Base-by-base conservation (phyloP, 768 basidiomycete species). In the Lentinula detonsa region DNA sequence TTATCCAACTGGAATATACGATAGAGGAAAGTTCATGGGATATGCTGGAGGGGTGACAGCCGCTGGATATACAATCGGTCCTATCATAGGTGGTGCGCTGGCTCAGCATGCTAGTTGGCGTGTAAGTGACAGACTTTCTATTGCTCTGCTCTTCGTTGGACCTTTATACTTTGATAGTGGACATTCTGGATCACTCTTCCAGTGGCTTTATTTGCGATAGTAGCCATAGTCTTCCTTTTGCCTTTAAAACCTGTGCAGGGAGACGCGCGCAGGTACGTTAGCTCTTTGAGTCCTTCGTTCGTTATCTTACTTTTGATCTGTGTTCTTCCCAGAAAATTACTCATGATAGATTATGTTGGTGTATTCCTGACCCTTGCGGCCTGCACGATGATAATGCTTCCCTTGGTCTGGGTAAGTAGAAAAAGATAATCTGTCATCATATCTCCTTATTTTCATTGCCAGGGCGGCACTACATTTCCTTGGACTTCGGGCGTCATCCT, bases 171-270 rank as follows among this genome's bases (percentile, higher is more conserved):
- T 15, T 10, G 6, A 39, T 50, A 86, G 83, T 90, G 88, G 88
- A 87, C 86, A 66, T 88, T 88, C 70, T 90, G 87, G 84, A 77
- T 90, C 51, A 86, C 82, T 23, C 75, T 90, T 1, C 88, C 88
- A 0, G 67, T 87, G 3, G 83, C 86, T 0, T 70, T 81, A 11
- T 65, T 73, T 35, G 80, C 85, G 0, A 79, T 86, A 23, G 70
- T 77, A 18, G 80, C 85, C 18, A 83, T 90, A 3, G 65, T 81
- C n/a, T 82, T 87, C 62, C 71, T 87, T 9, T 75, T 92, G 0
- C 90, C 90, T 0, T 74, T 90, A n/a, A 86, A 87, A 61, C 77
- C 81, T 2, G 87, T 90, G 5, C 74, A 78, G 13, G 90, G 90
- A 1, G 73, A 82, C 61, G 78, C 85, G 23, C 78, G 76, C 67